phyloP scores from a whole-genome alignment of 129 eudicot species.

The Arctium lappa region DNA sequence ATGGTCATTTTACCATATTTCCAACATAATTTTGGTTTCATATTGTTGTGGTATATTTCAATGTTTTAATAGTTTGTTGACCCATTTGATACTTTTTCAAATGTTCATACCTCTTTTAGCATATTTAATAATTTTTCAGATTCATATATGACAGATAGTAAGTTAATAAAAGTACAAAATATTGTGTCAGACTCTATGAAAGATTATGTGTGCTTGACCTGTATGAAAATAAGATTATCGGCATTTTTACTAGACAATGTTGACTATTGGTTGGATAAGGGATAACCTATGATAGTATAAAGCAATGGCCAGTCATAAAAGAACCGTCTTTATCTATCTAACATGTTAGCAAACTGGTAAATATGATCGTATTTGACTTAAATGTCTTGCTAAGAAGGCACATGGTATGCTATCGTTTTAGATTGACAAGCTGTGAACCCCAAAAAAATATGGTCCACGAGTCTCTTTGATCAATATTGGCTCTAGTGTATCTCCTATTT shows the following conservation, averaged over 20 bases:
- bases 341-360: not conserved
- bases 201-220: not conserved
- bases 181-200: not conserved
- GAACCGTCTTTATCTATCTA: not conserved
- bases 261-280: not conserved
- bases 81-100: too few species aligned
- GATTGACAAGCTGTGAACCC: not conserved
- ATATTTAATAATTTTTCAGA: too few species aligned
- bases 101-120: too few species aligned
- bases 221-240: not conserved
- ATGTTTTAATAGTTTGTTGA: too few species aligned
- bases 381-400: not conserved
- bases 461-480: not conserved
- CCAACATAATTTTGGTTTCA: too few species aligned
- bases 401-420: not conserved
- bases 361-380: not conserved
- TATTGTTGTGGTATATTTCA: too few species aligned
- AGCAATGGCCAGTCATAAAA: not conserved
- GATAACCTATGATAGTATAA: not conserved
- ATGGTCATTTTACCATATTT: too few species aligned
- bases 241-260: too few species aligned
- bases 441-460: not conserved
- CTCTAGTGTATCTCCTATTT: not conserved
- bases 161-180: not conserved
- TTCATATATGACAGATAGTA: too few species aligned